These are phyloP conservation scores for Trichoderma aggressivum DNA, from an alignment of 2,329 filamentous ascomycete genomes.

Conservation along the genomic window DNA sequence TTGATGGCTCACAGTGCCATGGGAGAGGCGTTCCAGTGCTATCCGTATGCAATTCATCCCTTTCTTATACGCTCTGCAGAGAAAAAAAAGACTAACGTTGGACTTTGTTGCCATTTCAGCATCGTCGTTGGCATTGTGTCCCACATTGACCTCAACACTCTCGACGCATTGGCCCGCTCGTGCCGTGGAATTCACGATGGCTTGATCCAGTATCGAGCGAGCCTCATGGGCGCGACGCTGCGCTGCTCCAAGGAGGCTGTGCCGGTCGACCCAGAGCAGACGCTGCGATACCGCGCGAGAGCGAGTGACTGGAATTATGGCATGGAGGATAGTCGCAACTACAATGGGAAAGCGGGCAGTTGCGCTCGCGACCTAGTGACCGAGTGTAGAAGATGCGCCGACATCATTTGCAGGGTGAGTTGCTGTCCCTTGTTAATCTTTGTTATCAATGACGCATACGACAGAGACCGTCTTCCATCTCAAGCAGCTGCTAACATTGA, in stretches of 20 bases:
- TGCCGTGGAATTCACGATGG: constrained; percentile 76
- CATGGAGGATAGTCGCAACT: constrained; percentile 53
- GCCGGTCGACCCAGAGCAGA: constrained; percentile 52
- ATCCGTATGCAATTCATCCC: constrained; percentile 31
- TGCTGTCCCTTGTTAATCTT: background rate
- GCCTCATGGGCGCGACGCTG: constrained; percentile 71
- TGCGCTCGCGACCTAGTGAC: constrained; percentile 87
- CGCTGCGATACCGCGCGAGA: constrained; percentile 54
- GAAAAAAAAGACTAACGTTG: background rate
- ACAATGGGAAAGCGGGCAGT: constrained; percentile 65
- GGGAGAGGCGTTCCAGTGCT: constrained; percentile 35
- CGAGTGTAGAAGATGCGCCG: constrained; percentile 74
- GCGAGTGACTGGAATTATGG: constrained; percentile 52
- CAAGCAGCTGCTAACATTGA: background rate
- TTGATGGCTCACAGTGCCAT: constrained; percentile 22
- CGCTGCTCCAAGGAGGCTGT: constrained; percentile 72
- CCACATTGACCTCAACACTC: constrained; percentile 79
- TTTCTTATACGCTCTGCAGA: background rate
- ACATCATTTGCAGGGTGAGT: constrained; percentile 76
- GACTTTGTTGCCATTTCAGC: constrained; percentile 44
- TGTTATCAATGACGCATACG: background rate
- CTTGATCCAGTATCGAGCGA: constrained; percentile 72
- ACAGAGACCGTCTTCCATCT: background rate
- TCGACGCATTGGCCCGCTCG: constrained; percentile 77
- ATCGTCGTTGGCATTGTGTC: constrained; percentile 72